These are phyloP conservation scores for Pythium utonaiense DNA, from an alignment of 352 stramenopile genomes.

Conservation along the genomic window DNA sequence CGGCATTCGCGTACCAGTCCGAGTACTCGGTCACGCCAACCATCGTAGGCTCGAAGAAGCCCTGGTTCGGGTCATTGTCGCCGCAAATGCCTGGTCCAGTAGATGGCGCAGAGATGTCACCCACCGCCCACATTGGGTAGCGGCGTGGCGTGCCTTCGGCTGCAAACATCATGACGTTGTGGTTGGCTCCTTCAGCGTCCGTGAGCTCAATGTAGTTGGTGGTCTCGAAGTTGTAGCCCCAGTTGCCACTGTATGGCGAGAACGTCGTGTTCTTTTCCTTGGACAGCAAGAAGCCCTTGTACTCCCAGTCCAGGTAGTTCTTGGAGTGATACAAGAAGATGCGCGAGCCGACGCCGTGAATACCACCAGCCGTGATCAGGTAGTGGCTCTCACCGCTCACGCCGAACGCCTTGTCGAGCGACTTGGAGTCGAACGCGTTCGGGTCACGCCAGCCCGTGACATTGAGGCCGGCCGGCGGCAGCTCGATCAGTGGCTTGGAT, in stretches of 20 bases:
- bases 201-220: constrained; percentile 57
- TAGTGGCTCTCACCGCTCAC: constrained; percentile 42
- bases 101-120: constrained; percentile 26
- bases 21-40: constrained; percentile 60
- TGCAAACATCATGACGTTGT: constrained; percentile 70
- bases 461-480: constrained; percentile 42
- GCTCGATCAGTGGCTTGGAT: constrained; percentile 40
- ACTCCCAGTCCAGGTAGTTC: constrained; percentile 61
- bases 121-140: constrained; percentile 64
- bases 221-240: constrained; percentile 68
- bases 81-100: constrained; percentile 13
- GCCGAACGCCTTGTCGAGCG: constrained; percentile 40
- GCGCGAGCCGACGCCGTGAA: constrained; percentile 45
- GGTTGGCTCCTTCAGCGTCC: constrained; percentile 48
- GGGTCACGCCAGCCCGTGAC: constrained; percentile 68
- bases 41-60: constrained; percentile 50
- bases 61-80: constrained; percentile 23
- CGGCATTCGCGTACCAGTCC: constrained; percentile 67
- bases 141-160: constrained; percentile 42
- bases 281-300: constrained; percentile 57
- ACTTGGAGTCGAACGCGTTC: constrained; percentile 53
- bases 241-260: constrained; percentile 50
- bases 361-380: constrained; percentile 48
- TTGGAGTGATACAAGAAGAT: constrained; percentile 65
- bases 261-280: constrained; percentile 64